Conservation (phyloP, 1,284 basidiomycete genomes). For the Schizophyllum amplum region DNA sequence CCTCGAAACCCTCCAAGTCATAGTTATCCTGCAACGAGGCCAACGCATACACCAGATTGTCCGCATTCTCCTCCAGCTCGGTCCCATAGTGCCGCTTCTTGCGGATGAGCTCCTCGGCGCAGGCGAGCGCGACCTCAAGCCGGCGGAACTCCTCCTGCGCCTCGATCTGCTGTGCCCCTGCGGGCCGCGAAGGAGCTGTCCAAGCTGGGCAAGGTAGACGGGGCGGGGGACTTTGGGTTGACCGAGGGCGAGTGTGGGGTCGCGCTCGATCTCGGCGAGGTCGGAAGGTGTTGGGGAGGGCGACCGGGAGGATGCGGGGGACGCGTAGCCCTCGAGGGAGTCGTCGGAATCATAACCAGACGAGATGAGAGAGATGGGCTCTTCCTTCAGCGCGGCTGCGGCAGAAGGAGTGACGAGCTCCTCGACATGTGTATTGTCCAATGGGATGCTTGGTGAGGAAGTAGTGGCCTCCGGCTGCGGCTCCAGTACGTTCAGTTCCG, state of each 20-base stretch:
- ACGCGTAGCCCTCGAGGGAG: slow-evolving; percentile 73
- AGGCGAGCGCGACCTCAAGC: slow-evolving; percentile 69
- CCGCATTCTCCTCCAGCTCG: slow-evolving; percentile 86
- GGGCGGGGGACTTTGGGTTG: slow-evolving; percentile 60
- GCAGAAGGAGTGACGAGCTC: slow-evolving; percentile 4
- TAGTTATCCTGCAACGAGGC: slow-evolving; percentile 79
- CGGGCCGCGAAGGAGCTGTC: slow-evolving; percentile 54
- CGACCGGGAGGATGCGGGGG: slow-evolving; percentile 61
- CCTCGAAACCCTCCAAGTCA: slow-evolving; percentile 73
- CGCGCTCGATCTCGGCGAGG: slow-evolving; percentile 75
- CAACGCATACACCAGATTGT: slow-evolving; percentile 71
- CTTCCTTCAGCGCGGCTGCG: slow-evolving; percentile 2
- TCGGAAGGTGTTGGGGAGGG: slow-evolving; percentile 74
- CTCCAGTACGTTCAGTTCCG: slow-evolving; percentile 19
- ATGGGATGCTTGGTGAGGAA: background rate
- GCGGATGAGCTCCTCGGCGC: slow-evolving; percentile 75
- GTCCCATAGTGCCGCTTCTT: slow-evolving; percentile 77
- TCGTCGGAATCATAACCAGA: slow-evolving; percentile 70
- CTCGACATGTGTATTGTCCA: slow-evolving; percentile 5
- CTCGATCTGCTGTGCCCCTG: slow-evolving; percentile 42
- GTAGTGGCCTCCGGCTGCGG: slow-evolving; percentile 9
- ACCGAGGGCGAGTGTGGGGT: slow-evolving; percentile 62
- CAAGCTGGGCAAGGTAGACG: slow-evolving; percentile 78
- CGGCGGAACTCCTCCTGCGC: slow-evolving; percentile 42
- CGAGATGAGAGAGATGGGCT: slow-evolving; percentile 13